These are phyloP conservation scores for Curvularia sp. DNA, from an alignment of 2,329 filamentous ascomycete genomes.

Conservation along the genomic window DNA sequence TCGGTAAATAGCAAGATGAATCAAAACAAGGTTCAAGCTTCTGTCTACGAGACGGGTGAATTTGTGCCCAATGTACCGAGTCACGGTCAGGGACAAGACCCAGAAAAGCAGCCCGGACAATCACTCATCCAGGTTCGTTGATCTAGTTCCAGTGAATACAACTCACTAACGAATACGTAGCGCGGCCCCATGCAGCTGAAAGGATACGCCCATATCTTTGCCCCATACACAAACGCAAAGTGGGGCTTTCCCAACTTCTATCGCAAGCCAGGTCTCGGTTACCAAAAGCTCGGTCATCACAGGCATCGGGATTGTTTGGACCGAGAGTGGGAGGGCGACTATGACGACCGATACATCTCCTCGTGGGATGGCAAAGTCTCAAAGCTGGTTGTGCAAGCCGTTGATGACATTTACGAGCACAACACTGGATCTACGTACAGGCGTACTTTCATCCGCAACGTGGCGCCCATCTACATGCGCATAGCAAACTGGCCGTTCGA, in stretches of 20 bases:
- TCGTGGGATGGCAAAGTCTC: conserved; percentile 39
- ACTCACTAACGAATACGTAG: conserved; percentile 11
- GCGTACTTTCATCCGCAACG: conserved; percentile 41
- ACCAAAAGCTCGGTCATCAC: conserved; percentile 32
- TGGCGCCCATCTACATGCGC: conserved; percentile 36
- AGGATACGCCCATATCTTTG: conserved; percentile 33
- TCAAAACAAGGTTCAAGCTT: conserved; percentile 18
- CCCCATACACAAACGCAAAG: conserved; percentile 31
- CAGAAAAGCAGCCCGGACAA: conserved; percentile 2
- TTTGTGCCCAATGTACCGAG: neutral
- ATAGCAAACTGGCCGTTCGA: conserved; percentile 44
- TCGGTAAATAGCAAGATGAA: conserved; percentile 18
- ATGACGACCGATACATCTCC: conserved; percentile 44
- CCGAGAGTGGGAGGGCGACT: conserved; percentile 35
- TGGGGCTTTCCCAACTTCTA: conserved; percentile 36
- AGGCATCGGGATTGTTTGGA: conserved; percentile 37
- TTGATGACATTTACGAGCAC: conserved; percentile 44
- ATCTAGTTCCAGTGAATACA: accelerated
- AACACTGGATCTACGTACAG: conserved; percentile 36
- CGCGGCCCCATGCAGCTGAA: conserved; percentile 21
- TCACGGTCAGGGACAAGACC: neutral
- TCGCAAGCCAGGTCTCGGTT: conserved; percentile 33
- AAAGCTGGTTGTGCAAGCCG: conserved; percentile 41
- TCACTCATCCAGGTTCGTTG: neutral
- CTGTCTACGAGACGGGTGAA: conserved; percentile 20